These are phyloP conservation scores for Saksenaea vasiformis DNA, from an alignment of 371 early-diverging fungal genomes.

Conservation along the genomic window DNA sequence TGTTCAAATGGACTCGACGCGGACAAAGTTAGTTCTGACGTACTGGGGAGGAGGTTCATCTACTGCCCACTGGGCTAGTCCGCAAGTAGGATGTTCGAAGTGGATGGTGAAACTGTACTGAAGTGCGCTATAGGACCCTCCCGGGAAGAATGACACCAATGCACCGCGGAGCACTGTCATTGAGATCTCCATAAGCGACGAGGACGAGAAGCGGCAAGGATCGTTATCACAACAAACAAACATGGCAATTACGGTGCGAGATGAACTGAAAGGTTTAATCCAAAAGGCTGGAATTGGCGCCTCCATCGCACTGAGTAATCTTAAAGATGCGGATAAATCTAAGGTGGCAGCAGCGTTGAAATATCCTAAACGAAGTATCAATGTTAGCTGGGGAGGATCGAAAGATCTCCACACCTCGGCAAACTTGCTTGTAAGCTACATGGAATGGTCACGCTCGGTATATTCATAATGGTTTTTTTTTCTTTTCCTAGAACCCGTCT, in stretches of 20 bases:
- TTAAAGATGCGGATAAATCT: conserved; percentile 24
- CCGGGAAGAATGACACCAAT: not conserved
- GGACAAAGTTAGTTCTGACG: conserved; percentile 55
- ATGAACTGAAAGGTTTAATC: conserved; percentile 44
- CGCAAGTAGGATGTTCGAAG: conserved; percentile 19
- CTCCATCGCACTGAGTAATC: conserved; percentile 30
- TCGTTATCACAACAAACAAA: conserved; percentile 15
- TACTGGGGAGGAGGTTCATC: conserved; percentile 65
- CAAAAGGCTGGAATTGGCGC: conserved; percentile 51
- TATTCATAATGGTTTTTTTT: not conserved
- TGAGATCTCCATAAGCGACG: conserved; percentile 34
- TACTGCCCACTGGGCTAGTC: conserved; percentile 47
- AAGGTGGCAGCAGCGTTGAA: conserved; percentile 39
- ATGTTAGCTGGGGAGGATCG: conserved; percentile 39
- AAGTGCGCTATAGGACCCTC: not conserved
- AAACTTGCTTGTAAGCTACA: conserved; percentile 32
- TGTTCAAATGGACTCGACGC: conserved; percentile 58
- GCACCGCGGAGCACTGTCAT: conserved; percentile 17
- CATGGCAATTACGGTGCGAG: conserved; percentile 30
- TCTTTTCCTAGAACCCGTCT: conserved; percentile 42
- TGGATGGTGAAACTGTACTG: not conserved
- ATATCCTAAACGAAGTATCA: conserved; percentile 41
- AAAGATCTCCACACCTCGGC: conserved; percentile 30
- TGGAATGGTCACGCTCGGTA: not conserved
- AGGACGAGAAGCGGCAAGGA: conserved; percentile 22